phyloP scores from a whole-genome alignment of 768 basidiomycete genomes.

The Daedaleopsis nitida region DNA sequence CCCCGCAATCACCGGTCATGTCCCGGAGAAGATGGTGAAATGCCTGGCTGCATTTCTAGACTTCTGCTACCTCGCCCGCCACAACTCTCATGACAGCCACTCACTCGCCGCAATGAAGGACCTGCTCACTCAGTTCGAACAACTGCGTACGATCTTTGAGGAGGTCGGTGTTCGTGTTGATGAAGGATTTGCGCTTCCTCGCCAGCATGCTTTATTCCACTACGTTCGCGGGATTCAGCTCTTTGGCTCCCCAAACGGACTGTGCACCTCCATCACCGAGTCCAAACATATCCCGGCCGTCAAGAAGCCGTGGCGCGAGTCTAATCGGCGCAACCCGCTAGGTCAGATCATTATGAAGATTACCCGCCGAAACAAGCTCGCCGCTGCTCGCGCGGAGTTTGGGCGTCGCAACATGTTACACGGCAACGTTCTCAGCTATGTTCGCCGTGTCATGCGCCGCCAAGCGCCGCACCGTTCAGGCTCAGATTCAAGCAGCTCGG shows the following conservation, averaged over 20 bases:
- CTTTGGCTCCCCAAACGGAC: conserved; percentile 29
- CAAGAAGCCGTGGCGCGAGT: not conserved
- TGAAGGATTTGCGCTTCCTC: conserved; percentile 27
- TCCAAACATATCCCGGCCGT: conserved; percentile 12
- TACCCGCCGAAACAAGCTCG: not conserved
- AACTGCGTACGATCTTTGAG: conserved; percentile 16
- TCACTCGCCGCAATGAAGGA: conserved; percentile 10
- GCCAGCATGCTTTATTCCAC: conserved; percentile 23
- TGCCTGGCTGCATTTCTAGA: conserved; percentile 21
- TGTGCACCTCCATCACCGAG: conserved; percentile 32
- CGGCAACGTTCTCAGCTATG: no score
- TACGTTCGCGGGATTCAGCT: conserved; percentile 23
- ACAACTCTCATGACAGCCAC: not conserved
- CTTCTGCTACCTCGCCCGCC: conserved; percentile 27
- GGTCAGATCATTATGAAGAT: not conserved
- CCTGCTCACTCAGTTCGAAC: conserved; percentile 18
- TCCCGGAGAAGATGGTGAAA: conserved; percentile 16
- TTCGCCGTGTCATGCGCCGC: no score
- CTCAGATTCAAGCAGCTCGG: no score
- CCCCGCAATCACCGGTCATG: conserved; percentile 21
- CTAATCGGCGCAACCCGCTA: not conserved
- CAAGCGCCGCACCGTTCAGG: no score
- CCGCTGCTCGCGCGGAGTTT: not conserved
- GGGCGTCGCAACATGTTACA: no score
- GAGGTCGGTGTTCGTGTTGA: conserved; percentile 14